Percentiles rank a stretch among this genome's conserved stretches.
Conservation (phyloP, 331 rosid species). For the Malus hybrid region DNA sequence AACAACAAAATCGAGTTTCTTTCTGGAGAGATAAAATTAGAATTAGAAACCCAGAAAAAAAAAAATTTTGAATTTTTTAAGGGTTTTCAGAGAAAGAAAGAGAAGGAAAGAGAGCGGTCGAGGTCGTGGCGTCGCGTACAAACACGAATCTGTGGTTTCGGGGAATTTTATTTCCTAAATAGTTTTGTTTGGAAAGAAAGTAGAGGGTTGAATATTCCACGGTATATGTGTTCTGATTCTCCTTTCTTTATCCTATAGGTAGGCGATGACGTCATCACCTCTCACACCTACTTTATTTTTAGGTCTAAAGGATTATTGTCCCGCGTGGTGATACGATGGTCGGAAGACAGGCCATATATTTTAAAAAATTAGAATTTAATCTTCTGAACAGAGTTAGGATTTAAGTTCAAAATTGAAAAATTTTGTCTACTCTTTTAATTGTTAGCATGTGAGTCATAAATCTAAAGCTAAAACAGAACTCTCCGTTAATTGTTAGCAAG, state of each 20-base stretch:
- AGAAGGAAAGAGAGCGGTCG: constrained; percentile 19
- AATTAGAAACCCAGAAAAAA: neutral
- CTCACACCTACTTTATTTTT: neutral
- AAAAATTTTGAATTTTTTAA: neutral
- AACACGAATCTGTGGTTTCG: constrained; percentile 44
- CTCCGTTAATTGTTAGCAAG: too few species aligned
- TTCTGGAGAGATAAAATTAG: neutral
- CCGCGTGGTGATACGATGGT: too few species aligned
- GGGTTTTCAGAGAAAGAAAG: neutral
- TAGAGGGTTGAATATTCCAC: constrained; percentile 42
- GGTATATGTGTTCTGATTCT: constrained; percentile 20
- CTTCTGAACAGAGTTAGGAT: too few species aligned
- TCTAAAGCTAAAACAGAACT: too few species aligned
- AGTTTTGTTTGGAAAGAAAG: neutral
- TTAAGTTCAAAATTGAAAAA: too few species aligned
- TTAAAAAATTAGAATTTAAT: too few species aligned
- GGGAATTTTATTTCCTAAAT: constrained; percentile 1
- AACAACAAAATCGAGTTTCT: neutral
- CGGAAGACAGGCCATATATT: too few species aligned
- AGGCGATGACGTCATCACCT: constrained; percentile 35
- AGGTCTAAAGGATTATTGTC: too few species aligned
- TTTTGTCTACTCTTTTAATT: too few species aligned
- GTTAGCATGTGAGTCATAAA: too few species aligned
- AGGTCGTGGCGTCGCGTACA: constrained; percentile 89
- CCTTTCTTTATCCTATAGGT: constrained; percentile 22